Evolutionary conservation across 495 filamentous ascomycete species (phyloP).

Genomic region (Trichocladium uniseriatum): DNA sequence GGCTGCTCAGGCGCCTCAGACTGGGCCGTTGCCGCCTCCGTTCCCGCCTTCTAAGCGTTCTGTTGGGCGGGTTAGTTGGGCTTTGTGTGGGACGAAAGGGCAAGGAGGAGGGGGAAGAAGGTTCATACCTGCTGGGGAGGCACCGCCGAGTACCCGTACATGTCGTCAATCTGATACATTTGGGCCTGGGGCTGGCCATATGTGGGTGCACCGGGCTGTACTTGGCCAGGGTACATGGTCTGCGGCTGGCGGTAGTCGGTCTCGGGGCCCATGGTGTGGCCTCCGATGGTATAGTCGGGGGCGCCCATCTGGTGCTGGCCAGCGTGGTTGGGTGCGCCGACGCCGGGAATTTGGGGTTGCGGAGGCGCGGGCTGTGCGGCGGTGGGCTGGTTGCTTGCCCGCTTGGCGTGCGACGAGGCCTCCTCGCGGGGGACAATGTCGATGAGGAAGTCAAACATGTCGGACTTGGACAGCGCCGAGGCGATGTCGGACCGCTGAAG

Average conservation of each 20-base stretch:
- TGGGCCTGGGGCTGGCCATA: conserved; percentile 62
- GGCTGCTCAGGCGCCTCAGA: background rate
- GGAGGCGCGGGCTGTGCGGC: conserved; percentile 41
- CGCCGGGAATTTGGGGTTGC: conserved; percentile 50
- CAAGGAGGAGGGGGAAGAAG: background rate
- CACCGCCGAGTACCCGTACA: conserved; percentile 78
- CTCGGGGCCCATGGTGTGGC: conserved; percentile 44
- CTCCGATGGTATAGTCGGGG: conserved; percentile 53
- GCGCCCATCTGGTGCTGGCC: conserved; percentile 36
- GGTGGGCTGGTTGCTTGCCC: conserved; percentile 36
- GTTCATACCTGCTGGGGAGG: conserved; percentile 70
- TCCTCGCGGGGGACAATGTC: conserved; percentile 97
- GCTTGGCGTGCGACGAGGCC: conserved; percentile 73
- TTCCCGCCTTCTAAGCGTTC: conserved; percentile 20
- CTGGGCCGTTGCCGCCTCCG: background rate
- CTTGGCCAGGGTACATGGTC: conserved; percentile 68
- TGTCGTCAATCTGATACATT: conserved; percentile 76
- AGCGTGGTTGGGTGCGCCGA: conserved; percentile 51
- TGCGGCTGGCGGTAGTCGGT: conserved; percentile 71
- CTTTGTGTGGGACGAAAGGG: background rate
- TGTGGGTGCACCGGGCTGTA: conserved; percentile 58
- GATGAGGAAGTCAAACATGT: conserved; percentile 99
- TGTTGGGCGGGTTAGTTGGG: conserved; percentile 10
- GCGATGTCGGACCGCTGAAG: conserved; percentile 95
- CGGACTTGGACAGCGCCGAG: conserved; percentile 86